These are phyloP conservation scores for Talaromyces atroroseus DNA, from an alignment of 2,329 filamentous ascomycete genomes.

Conservation along the genomic window DNA sequence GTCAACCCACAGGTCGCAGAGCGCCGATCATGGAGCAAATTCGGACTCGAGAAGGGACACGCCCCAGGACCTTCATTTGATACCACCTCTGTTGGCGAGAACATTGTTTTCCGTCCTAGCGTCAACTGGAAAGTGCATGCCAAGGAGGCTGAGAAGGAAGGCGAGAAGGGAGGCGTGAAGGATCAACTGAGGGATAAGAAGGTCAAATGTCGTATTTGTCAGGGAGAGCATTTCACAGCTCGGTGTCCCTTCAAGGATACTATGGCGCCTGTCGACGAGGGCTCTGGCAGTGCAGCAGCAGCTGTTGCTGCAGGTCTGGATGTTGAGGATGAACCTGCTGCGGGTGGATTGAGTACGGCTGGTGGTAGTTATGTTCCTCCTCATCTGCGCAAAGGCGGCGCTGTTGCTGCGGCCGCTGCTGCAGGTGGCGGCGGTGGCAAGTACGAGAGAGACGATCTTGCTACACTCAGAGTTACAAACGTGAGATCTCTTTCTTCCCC, in stretches of 20 bases:
- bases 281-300: constrained; percentile 28
- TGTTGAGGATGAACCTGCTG: constrained; percentile 40
- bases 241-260: constrained; percentile 99
- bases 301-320: constrained; percentile 35
- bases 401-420: constrained; percentile 23
- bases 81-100: constrained; percentile 91
- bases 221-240: constrained; percentile 97
- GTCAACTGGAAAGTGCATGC: constrained; percentile 91
- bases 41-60: constrained; percentile 84
- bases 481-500: constrained; percentile 51
- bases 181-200: constrained; percentile 90
- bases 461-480: constrained; percentile 95
- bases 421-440: constrained; percentile 80
- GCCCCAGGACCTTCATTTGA: constrained; percentile 73
- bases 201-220: constrained; percentile 99
- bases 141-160: constrained; percentile 58
- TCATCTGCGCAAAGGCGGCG: constrained; percentile 69
- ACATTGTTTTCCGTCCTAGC: constrained; percentile 92
- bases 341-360: constrained; percentile 54
- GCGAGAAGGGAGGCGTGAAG: constrained; percentile 58
- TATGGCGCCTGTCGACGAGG: constrained; percentile 67
- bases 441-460: constrained; percentile 93
- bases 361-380: constrained; percentile 89
- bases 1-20: constrained; percentile 97
- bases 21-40: constrained; percentile 88